A percentile compares a stretch with the other conserved stretches of the same genome.
Conservation (phyloP, 2,329 filamentous ascomycete genomes). For the Colletotrichum musicola region DNA sequence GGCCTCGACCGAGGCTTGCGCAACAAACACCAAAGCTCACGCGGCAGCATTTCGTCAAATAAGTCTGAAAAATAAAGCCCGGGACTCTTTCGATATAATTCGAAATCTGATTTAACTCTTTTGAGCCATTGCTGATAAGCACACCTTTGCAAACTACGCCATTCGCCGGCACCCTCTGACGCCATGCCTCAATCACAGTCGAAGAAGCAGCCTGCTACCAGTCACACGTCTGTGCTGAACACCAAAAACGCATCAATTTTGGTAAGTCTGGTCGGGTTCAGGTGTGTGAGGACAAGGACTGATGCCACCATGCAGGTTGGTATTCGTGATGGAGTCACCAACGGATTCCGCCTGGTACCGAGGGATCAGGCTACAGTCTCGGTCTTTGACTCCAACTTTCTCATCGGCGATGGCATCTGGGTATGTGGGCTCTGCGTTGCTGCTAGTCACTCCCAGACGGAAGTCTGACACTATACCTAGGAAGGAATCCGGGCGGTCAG, state of each 20-base stretch:
- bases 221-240: conserved; percentile 43
- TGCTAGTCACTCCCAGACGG: no score
- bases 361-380: conserved; percentile 43
- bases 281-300: background rate
- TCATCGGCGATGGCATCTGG: conserved; percentile 47
- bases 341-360: conserved; percentile 42
- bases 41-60: background rate
- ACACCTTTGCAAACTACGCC: background rate
- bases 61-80: background rate
- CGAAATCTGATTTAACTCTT: background rate
- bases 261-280: conserved; percentile 22
- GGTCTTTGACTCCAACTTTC: conserved; percentile 47
- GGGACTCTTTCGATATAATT: background rate
- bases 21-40: no score
- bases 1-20: conserved; percentile 10
- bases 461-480: conserved; percentile 22
- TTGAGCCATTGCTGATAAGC: background rate
- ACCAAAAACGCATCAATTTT: conserved; percentile 43
- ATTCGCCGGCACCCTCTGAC: background rate
- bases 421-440: conserved; percentile 17
- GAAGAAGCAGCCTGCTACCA: conserved; percentile 31
- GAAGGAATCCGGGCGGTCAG: conserved; percentile 45
- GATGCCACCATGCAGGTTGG: conserved; percentile 40
- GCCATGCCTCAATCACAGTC: conserved; percentile 21
- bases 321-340: conserved; percentile 44